phyloP scores from a whole-genome alignment of 1,139 yeast genomes.

The Candida gigantensis region DNA sequence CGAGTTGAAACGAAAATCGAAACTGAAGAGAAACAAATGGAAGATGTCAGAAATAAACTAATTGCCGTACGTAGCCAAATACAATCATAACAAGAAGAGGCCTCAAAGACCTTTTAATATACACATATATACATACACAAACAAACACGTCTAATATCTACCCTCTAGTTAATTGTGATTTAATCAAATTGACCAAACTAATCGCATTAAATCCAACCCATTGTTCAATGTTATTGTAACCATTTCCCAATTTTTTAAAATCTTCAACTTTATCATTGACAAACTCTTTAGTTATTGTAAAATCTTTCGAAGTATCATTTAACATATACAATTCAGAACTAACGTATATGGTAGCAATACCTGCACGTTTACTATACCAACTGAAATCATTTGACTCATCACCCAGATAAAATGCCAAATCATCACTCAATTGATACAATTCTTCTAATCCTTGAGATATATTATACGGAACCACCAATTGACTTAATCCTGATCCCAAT shows the following conservation, averaged over 20 bases:
- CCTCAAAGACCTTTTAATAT: no score
- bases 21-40: conserved; percentile 52
- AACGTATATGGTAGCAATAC: conserved; percentile 69
- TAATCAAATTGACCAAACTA: conserved; percentile 65
- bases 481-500: conserved; percentile 51
- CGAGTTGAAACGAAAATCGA: conserved; percentile 63
- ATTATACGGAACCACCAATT: conserved; percentile 57
- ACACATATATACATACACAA: conserved; percentile 6
- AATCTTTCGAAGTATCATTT: conserved; percentile 64
- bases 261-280: conserved; percentile 62
- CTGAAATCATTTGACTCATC: conserved; percentile 83
- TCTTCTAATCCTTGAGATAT: conserved; percentile 56
- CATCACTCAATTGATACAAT: conserved; percentile 77
- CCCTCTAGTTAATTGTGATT: conserved; percentile 70
- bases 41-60: conserved; percentile 49
- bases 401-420: conserved; percentile 76
- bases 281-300: conserved; percentile 59
- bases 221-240: conserved; percentile 66
- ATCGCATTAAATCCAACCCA: conserved; percentile 75
- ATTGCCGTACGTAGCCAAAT: conserved; percentile 40
- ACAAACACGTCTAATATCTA: conserved; percentile 20
- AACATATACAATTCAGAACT: conserved; percentile 79
- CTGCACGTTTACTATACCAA: conserved; percentile 88
- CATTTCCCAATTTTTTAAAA: conserved; percentile 55
- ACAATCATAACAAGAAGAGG: conserved; percentile 2